Evolutionary conservation across 1,284 basidiomycete species (phyloP).

Genomic region (Blastosporella zonata): DNA sequence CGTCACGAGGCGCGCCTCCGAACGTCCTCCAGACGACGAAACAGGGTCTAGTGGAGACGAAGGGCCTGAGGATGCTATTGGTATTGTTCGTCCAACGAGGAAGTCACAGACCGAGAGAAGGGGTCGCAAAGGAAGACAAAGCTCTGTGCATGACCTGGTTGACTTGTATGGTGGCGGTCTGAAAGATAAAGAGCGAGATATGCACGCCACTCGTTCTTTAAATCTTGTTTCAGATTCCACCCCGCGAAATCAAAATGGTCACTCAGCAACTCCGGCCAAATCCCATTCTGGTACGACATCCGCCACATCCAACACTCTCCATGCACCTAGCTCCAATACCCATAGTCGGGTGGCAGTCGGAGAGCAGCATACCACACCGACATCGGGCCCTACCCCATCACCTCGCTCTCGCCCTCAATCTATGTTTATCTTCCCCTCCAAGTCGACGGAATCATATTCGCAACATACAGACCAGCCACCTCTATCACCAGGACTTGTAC

Average conservation of each 20-base stretch:
- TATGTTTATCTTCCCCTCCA: constrained; percentile 66
- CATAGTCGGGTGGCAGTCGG: constrained; percentile 5
- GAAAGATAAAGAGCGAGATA: constrained; percentile 38
- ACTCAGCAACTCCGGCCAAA: constrained; percentile 5
- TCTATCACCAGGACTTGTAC: constrained; percentile 34
- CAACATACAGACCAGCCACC: constrained; percentile 20
- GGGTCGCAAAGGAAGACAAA: constrained; percentile 55
- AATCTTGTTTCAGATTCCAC: background rate
- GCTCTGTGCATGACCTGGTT: constrained; percentile 76
- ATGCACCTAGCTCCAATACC: constrained; percentile 7
- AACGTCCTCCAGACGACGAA: constrained; percentile 27
- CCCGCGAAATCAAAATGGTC: constrained; percentile 8
- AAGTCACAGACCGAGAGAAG: constrained; percentile 24
- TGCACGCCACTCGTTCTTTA: background rate
- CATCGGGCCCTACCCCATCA: constrained; percentile 28
- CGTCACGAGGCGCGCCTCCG: constrained; percentile 18
- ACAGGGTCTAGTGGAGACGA: constrained; percentile 58
- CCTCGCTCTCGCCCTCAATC: constrained; percentile 66
- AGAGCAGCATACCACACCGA: constrained; percentile 16
- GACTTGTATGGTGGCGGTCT: constrained; percentile 66
- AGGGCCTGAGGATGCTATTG: constrained; percentile 56
- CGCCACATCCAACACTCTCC: constrained; percentile 6
- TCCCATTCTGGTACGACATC: constrained; percentile 1
- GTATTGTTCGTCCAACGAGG: constrained; percentile 27
- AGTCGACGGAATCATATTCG: constrained; percentile 35